Evolutionary conservation across 495 filamentous ascomycete genomes (phyloP), one percentile per base, ranked within the genome.

Genomic region (Tirmania nivea): DNA sequence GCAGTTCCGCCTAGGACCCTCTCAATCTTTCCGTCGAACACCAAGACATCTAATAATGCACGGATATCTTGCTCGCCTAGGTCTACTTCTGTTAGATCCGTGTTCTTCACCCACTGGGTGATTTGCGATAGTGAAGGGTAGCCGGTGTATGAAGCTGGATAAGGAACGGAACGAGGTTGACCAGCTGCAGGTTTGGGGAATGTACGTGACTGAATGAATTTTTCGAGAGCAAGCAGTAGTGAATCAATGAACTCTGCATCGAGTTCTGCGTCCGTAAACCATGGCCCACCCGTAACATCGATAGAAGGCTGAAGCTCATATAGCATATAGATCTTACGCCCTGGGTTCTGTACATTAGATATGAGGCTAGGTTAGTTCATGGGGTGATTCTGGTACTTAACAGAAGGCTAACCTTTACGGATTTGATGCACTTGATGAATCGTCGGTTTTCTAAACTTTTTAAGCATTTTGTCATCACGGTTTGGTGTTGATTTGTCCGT

Each of bases 211-310:
- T 52, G 76, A 54, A 96, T 79, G 51, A 78, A 81, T 54, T 76
- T 75, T 57, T 83, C 78, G 16, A 94, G 74, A 52, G 81, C 75
- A 3, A 73, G 70, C 34, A 79, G 71, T 12, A 92, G 70, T 35
- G 69, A 73, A 20, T 80, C 75, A 61, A 96, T 86, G 63, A 97
- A 87, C 49, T 81, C 80, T 37, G 80, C 76, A 64, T 97, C 90
- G 3, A 95, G 74, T 39, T 83, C 81, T 8, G 81, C 83, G 51
- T 94, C 83, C 19, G 82, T 87, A 60, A 86, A 95, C 84, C 88
- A 97, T 16, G 84, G 80, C 6, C 92, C 90, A 42, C 90, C 92
- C 0, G 86, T 92, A 17, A 88, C 79, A 49, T 90, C 81, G 36
- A 94, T 87, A 37, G 79, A 81, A 2, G 92, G 89, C 12, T 75